phyloP scores from a whole-genome alignment of 2,329 filamentous ascomycete species.

The Colletotrichum tanaceti region DNA sequence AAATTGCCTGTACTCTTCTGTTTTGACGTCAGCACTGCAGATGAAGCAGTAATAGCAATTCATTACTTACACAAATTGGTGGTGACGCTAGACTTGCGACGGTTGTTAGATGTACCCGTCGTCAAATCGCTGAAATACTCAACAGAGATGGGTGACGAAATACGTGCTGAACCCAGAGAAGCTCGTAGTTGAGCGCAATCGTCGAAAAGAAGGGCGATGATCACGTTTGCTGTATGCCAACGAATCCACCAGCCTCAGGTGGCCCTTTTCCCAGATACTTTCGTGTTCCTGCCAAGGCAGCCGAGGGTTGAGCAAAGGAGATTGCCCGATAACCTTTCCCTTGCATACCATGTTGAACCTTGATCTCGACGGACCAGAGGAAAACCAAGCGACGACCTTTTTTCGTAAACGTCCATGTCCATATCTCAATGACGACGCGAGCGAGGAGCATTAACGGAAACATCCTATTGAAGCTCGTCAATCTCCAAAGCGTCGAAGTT shows the following conservation, averaged over 20 bases:
- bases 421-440: constrained; percentile 22
- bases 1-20: constrained; percentile 22
- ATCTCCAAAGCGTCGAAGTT: constrained; percentile 45
- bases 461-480: constrained; percentile 51
- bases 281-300: neutral
- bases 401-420: neutral
- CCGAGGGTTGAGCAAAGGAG: neutral
- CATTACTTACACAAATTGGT: constrained; percentile 32
- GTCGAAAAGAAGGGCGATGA: neutral
- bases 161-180: neutral
- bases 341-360: neutral
- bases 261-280: neutral
- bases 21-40: neutral
- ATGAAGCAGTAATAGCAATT: neutral
- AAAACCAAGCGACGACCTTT: neutral
- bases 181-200: neutral
- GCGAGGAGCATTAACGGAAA: constrained; percentile 15
- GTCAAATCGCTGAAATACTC: constrained; percentile 11
- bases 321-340: neutral
- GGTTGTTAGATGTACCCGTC: constrained; percentile 13
- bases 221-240: neutral
- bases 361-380: neutral
- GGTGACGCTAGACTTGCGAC: neutral
- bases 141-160: constrained; percentile 16
- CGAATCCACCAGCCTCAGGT: neutral